Base-by-base conservation (phyloP, 2,329 filamentous ascomycete genomes). In the Sporothrix brunneoviolacea region DNA sequence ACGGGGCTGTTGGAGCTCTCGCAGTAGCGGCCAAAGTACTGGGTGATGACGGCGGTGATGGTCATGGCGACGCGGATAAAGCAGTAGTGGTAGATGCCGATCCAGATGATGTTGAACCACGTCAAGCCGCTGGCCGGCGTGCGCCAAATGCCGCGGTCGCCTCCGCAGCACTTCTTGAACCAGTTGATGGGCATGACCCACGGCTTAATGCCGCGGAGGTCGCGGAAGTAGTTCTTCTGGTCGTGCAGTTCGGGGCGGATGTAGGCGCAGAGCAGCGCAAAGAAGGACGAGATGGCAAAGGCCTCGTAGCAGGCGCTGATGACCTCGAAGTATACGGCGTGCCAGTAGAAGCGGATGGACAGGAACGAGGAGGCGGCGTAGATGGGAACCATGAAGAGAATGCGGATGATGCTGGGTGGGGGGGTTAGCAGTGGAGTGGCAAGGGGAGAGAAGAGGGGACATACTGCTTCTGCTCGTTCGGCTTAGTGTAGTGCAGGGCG, bases 81-180 rank as follows among this genome's bases (percentile, higher is more conserved):
- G 69, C 86, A 90, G 69, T 93, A 94, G 61, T 94, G 88, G 67
- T 91, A 94, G 50, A 93, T 76, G 48, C 84, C 83, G 41, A 86
- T 77, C 86, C 86, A 93, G 58, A 91, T 76, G 53, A 91, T 82
- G 64, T 95, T 95, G 70, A 94, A 94, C 88, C 88, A 93, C 1
- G 88, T 94, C 64, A 94, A 69, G 1, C 89, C 88, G 65, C 85
- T 93, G 57, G 77, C 74, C 0, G 89, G 88, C n/a, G 77, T 84
- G 58, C 87, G 77, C 74, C 87, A 84, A 22, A 76, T 74, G 0
- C 88, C 86, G 48, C 78, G 71, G 53, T 86, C 66, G 30, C 85
- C 84, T 33, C 86, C 83, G 50, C 81, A 86, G 63, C 82, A 86
- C 60, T 77, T 82, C 57, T 82, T 79, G 54, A 87, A 72, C 77